Conservation (phyloP, 2,329 filamentous ascomycete species). For the Pestalotiopsis sp. region DNA sequence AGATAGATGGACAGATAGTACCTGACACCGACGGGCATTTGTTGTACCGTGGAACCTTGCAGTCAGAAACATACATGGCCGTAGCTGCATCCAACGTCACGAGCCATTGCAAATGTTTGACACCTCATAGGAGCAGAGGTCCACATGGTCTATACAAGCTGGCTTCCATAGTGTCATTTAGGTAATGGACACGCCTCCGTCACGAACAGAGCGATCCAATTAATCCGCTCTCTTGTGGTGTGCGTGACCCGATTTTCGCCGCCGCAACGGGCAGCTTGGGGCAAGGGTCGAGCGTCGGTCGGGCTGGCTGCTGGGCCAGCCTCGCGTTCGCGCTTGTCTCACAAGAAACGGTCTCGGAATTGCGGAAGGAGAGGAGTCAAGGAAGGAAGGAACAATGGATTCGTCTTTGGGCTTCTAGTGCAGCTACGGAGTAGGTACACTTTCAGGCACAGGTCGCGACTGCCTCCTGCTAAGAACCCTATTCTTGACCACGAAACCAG, state of each 20-base stretch:
- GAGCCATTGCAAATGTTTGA: constrained; percentile 11
- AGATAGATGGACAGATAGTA: not conserved
- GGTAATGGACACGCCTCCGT: not conserved
- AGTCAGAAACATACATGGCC: not conserved
- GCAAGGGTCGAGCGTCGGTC: not conserved
- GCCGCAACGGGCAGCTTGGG: not conserved
- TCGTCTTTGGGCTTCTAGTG: not conserved
- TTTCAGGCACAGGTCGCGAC: not conserved
- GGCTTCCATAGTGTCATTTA: not conserved
- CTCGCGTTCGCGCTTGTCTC: not conserved
- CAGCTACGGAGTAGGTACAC: not conserved
- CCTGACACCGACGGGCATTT: not conserved
- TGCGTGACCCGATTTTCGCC: constrained; percentile 14
- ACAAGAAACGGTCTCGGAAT: constrained; percentile 13
- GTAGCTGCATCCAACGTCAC: not conserved
- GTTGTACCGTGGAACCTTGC: not conserved
- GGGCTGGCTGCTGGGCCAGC: not conserved
- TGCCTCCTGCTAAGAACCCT: no score
- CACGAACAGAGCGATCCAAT: not conserved
- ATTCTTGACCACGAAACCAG: not conserved
- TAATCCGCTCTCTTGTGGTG: not conserved
- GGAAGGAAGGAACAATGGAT: not conserved
- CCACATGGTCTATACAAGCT: constrained; percentile 4
- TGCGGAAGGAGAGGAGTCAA: not conserved
- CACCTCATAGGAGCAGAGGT: constrained; percentile 13